phyloP scores from a whole-genome alignment of 2,329 filamentous ascomycete species.

The Pseudophaeomoniella oleicola region DNA sequence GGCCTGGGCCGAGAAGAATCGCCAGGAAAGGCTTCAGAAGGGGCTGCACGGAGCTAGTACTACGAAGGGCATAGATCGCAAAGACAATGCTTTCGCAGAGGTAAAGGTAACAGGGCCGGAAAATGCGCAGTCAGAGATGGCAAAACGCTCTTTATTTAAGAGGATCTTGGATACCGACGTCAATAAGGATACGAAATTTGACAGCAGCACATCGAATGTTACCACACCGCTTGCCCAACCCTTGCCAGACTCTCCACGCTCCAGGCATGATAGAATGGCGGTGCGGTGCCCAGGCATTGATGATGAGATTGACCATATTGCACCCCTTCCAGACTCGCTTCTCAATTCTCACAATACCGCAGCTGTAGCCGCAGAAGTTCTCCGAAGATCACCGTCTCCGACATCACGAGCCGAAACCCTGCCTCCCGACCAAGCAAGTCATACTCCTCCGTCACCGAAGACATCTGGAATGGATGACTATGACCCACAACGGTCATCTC shows the following conservation, averaged over 20 bases:
- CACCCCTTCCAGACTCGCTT: slow-evolving; percentile 27
- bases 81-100: not conserved
- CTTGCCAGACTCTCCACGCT: slow-evolving; percentile 24
- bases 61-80: not conserved
- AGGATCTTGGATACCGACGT: slow-evolving; percentile 22
- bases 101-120: slow-evolving; percentile 7
- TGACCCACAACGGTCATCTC: not conserved
- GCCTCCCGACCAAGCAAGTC: not conserved
- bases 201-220: slow-evolving; percentile 39
- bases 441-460: not conserved
- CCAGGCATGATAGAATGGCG: slow-evolving; percentile 14
- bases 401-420: not conserved
- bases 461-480: not conserved
- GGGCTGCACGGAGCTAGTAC: not conserved
- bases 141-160: slow-evolving; percentile 28
- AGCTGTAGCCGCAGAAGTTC: slow-evolving; percentile 10
- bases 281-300: slow-evolving; percentile 17
- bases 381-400: not conserved
- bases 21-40: slow-evolving; percentile 5
- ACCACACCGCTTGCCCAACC: slow-evolving; percentile 40
- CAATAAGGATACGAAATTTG: slow-evolving; percentile 18
- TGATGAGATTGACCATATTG: slow-evolving; percentile 21
- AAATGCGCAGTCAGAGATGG: slow-evolving; percentile 18
- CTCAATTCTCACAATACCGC: slow-evolving; percentile 20
- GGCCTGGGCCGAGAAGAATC: slow-evolving; percentile 20